A percentile compares a stretch with the other conserved stretches of the same genome.
Evolutionary conservation across 306 rosid species (phyloP).

Genomic region (Vigna trinervia): DNA sequence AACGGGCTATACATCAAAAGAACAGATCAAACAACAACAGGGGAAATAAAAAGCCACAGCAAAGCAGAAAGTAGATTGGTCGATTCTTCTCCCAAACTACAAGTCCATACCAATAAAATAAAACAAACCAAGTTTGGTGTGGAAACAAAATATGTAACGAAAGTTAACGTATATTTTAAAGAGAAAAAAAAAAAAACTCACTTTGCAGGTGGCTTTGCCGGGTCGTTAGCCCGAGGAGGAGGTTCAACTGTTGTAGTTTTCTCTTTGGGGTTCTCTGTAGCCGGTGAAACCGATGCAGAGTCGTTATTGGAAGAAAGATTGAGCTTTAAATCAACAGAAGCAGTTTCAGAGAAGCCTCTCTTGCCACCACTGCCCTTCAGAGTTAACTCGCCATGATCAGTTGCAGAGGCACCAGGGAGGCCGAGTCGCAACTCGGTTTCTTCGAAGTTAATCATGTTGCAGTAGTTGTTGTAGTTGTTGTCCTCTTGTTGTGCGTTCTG

Average conservation of each 20-base stretch:
- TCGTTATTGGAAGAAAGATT: slow-evolving; percentile 66
- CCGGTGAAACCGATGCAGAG: background rate
- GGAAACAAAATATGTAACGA: background rate
- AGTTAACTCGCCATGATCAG: slow-evolving; percentile 31
- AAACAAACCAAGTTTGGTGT: background rate
- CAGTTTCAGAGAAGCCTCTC: slow-evolving; percentile 67
- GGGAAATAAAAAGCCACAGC: background rate
- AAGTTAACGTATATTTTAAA: background rate
- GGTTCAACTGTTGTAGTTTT: slow-evolving; percentile 43
- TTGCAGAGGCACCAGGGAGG: slow-evolving; percentile 60
- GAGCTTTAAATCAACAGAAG: slow-evolving; percentile 82
- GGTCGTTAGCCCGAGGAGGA: slow-evolving; percentile 48
- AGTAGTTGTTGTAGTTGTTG: too few relatives aligned
- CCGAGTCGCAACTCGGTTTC: slow-evolving; percentile 89
- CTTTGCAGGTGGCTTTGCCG: slow-evolving; percentile 75
- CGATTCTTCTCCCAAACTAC: background rate
- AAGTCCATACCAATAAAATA: background rate
- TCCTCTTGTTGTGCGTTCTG: too few relatives aligned
- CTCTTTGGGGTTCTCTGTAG: slow-evolving; percentile 18
- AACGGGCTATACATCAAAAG: background rate
- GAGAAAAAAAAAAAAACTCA: slow-evolving; percentile 42
- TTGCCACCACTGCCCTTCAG: slow-evolving; percentile 50
- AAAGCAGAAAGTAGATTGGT: background rate
- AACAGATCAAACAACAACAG: background rate
- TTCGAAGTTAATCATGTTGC: slow-evolving; percentile 67